A percentile compares a stretch with the other conserved stretches of the same genome.
These are phyloP conservation scores for Suhomyces xylopsoci DNA, from an alignment of 805 yeast genomes.

Conservation along the genomic window DNA sequence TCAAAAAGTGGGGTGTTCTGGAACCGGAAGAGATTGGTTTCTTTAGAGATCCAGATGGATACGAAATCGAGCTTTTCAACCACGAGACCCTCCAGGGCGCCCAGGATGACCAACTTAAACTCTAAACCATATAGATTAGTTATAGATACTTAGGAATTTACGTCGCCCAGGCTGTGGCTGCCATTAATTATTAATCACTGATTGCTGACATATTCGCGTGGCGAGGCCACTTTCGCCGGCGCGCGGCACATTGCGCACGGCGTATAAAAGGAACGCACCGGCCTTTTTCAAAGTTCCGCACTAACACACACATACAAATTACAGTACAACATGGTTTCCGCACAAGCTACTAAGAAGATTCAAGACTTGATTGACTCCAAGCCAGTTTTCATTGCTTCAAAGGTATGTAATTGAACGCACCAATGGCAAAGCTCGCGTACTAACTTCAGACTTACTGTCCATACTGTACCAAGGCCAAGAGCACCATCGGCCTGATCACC, in stretches of 20 bases:
- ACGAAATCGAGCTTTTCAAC: constrained; percentile 72
- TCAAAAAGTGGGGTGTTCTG: constrained; percentile 54
- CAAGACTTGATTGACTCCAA: constrained; percentile 61
- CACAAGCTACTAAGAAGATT: constrained; percentile 55
- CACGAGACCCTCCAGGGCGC: constrained; percentile 20
- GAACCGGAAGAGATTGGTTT: constrained; percentile 59
- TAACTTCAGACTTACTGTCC: constrained; percentile 39
- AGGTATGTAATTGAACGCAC: constrained; percentile 43
- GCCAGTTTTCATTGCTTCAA: constrained; percentile 78
- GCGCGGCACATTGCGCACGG: neutral
- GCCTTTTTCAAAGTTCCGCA: neutral
- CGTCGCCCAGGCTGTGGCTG: neutral
- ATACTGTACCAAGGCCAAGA: constrained; percentile 42
- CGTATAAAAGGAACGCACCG: neutral
- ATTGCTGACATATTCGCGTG: neutral
- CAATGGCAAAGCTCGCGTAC: neutral
- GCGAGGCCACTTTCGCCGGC: neutral
- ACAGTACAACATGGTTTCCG: constrained; percentile 50
- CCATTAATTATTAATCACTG: neutral
- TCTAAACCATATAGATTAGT: neutral
- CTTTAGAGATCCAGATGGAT: constrained; percentile 87
- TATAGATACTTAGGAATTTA: neutral
- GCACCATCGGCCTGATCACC: constrained; percentile 37
- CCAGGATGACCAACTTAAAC: neutral
- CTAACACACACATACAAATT: too few species aligned